Evolutionary conservation across 1,139 yeast species (phyloP).

Genomic region (Debaryomyces subglobosus): DNA sequence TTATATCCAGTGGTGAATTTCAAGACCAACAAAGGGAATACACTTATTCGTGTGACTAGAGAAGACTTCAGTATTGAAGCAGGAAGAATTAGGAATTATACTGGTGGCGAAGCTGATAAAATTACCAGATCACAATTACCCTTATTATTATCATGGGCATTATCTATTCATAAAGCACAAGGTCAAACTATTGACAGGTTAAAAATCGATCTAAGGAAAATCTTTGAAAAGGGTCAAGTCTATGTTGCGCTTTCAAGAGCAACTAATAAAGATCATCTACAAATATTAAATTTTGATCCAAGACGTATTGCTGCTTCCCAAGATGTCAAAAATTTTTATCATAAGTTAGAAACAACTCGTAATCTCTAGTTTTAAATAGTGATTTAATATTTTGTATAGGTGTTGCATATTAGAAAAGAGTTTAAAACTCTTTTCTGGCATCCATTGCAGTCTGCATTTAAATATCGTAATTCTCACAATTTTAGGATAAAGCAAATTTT

Average conservation of each 20-base stretch:
- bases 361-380: neutral
- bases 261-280: constrained; percentile 69
- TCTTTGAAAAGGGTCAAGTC: constrained; percentile 85
- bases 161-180: constrained; percentile 89
- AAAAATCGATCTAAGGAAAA: constrained; percentile 68
- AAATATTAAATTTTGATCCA: constrained; percentile 71
- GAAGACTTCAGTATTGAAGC: constrained; percentile 68
- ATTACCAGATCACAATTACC: constrained; percentile 67
- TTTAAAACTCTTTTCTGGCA: neutral
- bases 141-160: constrained; percentile 80
- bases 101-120: constrained; percentile 17
- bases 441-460: neutral
- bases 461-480: neutral
- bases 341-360: constrained; percentile 30
- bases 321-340: constrained; percentile 69
- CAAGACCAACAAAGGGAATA: constrained; percentile 36
- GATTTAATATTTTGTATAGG: neutral
- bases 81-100: constrained; percentile 15
- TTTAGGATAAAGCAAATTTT: neutral
- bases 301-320: constrained; percentile 64
- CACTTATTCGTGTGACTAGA: constrained; percentile 56
- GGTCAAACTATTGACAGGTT: constrained; percentile 85
- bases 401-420: neutral
- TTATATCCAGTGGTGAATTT: constrained; percentile 62
- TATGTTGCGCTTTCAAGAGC: constrained; percentile 94